These are phyloP conservation scores for Aspergillus hancockii DNA, from an alignment of 495 filamentous ascomycete species.

Conservation along the genomic window DNA sequence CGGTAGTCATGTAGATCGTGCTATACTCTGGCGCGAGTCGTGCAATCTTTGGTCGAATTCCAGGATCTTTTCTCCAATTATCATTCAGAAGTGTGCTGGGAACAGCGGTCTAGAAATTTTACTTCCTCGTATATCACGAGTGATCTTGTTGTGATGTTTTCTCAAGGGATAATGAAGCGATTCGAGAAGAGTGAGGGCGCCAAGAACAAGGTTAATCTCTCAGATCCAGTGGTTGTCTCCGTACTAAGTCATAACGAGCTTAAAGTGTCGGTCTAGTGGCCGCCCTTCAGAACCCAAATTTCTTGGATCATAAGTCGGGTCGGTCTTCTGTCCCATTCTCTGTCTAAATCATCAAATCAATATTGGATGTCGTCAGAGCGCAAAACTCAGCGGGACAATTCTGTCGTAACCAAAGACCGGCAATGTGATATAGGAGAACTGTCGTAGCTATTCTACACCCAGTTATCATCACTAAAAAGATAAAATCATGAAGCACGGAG, in stretches of 20 bases:
- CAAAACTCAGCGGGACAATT: not conserved
- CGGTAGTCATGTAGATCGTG: not conserved
- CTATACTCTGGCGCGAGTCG: not conserved
- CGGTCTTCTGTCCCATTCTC: no score
- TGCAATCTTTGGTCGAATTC: not conserved
- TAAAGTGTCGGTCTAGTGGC: not conserved
- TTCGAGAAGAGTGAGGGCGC: not conserved
- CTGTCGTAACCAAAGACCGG: no score
- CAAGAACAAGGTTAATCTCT: not conserved
- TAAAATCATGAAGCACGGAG: not conserved
- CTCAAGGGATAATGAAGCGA: not conserved
- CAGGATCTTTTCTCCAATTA: not conserved
- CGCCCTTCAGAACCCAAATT: slow-evolving; percentile 1
- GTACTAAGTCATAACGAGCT: not conserved
- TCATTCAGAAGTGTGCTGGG: not conserved
- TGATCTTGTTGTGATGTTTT: not conserved
- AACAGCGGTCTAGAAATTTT: not conserved
- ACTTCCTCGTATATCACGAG: not conserved
- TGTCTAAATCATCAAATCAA: no score
- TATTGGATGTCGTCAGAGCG: no score
- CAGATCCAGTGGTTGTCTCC: not conserved
- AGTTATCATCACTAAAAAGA: not conserved
- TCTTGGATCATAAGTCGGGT: not conserved
- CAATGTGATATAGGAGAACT: no score
- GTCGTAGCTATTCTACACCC: no score